Evolutionary conservation across 768 basidiomycete species (phyloP), one percentile per base, ranked within the genome.

Genomic region (Pleurotus eryngii): DNA sequence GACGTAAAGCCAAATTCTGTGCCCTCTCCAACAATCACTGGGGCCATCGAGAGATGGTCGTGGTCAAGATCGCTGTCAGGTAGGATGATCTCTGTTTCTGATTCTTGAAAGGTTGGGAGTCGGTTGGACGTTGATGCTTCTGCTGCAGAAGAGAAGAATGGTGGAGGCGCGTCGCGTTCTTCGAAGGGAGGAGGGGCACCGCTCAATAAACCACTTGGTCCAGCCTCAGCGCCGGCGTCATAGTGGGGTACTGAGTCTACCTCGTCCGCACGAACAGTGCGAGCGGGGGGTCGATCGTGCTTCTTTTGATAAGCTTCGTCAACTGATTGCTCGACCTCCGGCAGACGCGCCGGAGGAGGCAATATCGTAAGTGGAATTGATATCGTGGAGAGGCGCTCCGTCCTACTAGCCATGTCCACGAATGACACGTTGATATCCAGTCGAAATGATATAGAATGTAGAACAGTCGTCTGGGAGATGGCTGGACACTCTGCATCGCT

Each of bases 241-340:
- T 90, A 90, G 64, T 79, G 77, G 43, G 89, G 89, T 8, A 81
- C 82, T 35, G 73, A 63, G 37, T 91, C 90, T 14, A 60, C 58
- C 50, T 92, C 92, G 56, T 90, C 89, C 38, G 80, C 72, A 53
- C 92, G 76, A 38, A 84, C 79, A 0, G 92, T 94, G 64, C 76
- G 82, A 3, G 78, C 68, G 1, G 92, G 92, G 5, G 92, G 92
- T 2, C 81, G 80, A 64, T 94, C 92, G 63, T 93, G 91, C 68
- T 94, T 94, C 77, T 94, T 94, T 64, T 83, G 85, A 69, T 94
- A 94, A 5, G 88, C 89, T 27, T 78, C 79, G 59, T 89, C 89
- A 18, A 90, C 70, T 54, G 82, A 81, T 55, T 77, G 80, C n/a
- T 87, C 86, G 3, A 89, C 83, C 66, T 92, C 85, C 4, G 89